Conservation (phyloP, 2,329 filamentous ascomycete genomes). For the Xylariaceae sp. region DNA sequence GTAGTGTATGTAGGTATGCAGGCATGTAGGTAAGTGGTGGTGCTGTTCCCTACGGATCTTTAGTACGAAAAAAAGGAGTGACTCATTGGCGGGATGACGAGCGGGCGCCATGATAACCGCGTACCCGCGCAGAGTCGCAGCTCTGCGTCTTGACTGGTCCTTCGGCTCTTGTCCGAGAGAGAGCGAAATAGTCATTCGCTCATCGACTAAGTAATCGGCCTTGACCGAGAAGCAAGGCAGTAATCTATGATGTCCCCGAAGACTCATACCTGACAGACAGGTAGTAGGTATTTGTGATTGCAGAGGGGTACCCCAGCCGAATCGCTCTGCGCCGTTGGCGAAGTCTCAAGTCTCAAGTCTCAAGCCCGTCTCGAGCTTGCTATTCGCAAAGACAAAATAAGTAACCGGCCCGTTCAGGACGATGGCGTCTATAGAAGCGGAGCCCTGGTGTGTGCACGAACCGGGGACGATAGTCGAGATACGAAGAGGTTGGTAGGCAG, state of each 20-base stretch:
- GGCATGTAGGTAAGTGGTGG: no score
- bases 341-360: background rate
- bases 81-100: background rate
- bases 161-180: background rate
- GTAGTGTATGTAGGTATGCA: background rate
- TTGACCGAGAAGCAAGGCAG: conserved; percentile 6
- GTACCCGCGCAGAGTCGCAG: background rate
- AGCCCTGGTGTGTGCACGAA: background rate
- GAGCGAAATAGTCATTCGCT: background rate
- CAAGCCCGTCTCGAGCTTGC: background rate
- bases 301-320: no score
- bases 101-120: background rate
- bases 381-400: conserved; percentile 15
- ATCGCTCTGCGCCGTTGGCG: no score
- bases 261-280: background rate
- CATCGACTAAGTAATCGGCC: background rate
- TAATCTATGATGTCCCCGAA: no score
- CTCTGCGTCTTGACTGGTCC: background rate
- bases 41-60: background rate
- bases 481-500: no score
- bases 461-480: background rate
- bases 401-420: conserved; percentile 20
- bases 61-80: background rate
- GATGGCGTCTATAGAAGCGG: conserved; percentile 11
- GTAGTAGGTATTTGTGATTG: no score